These are phyloP conservation scores for Sporothrix curviconia DNA, from an alignment of 2,329 filamentous ascomycete species.

Conservation along the genomic window DNA sequence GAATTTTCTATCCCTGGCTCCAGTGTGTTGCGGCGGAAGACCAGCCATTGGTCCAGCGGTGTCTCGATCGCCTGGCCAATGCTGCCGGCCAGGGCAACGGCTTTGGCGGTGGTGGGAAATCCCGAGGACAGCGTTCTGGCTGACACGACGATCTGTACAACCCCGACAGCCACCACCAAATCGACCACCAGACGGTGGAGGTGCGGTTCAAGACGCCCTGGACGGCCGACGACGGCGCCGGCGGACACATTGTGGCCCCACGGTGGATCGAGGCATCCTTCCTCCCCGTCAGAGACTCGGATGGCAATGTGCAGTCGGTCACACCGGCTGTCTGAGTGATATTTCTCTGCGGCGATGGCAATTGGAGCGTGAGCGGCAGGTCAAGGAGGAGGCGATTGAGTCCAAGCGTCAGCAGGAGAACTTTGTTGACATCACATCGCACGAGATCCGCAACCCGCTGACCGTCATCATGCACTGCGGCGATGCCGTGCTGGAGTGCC, in stretches of 20 bases:
- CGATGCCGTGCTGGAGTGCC: constrained; percentile 57
- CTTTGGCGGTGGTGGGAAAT: constrained; percentile 1
- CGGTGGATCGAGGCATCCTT: constrained; percentile 45
- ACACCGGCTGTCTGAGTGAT: constrained; percentile 44
- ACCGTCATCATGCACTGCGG: constrained; percentile 68
- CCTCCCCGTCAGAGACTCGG: constrained; percentile 42
- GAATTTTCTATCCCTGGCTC: constrained; percentile 38
- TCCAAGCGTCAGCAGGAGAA: constrained; percentile 67
- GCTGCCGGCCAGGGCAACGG: neutral
- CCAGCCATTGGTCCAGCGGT: constrained; percentile 32
- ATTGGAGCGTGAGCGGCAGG: constrained; percentile 42
- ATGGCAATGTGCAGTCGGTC: constrained; percentile 42
- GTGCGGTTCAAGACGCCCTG: constrained; percentile 43
- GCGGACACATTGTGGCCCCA: constrained; percentile 37
- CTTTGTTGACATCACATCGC: constrained; percentile 70
- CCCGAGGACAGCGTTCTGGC: neutral
- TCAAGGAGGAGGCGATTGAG: constrained; percentile 51
- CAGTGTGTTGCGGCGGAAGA: constrained; percentile 41
- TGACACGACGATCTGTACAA: neutral
- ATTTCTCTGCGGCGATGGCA: constrained; percentile 46
- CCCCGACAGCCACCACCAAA: neutral
- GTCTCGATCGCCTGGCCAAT: constrained; percentile 32
- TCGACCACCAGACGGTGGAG: constrained; percentile 32
- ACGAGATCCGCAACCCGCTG: constrained; percentile 68
- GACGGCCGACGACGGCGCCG: constrained; percentile 39